Evolutionary conservation across 176 grass and related monocot genomes (phyloP), one percentile per base, ranked within the genome.

Genomic region (Saccharum officinarum): DNA sequence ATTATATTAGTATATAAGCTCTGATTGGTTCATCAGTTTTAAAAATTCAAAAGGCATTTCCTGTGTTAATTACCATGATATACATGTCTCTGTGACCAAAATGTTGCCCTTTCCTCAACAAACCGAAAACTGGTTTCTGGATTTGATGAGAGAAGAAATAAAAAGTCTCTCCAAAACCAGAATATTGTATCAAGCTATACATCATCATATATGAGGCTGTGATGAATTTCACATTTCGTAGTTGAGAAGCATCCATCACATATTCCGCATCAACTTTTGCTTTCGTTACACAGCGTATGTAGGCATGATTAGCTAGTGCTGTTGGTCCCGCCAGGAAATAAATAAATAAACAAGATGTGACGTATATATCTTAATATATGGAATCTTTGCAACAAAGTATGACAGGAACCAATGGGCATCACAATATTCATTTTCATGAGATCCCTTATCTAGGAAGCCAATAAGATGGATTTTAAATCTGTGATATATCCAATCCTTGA

Each of bases 331-430:
- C 26, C n/a, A 8, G 41, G 6, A 46, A 72, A 46, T 72, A 26
- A 28, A 13, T 28, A 16, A 73, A 73, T 28, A 28, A 73, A 28
- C 41, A 40, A 42, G 70, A 73, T 46, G 70, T 73, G 70, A 46
- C 41, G 16, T 41, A 41, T 9, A 13, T 49, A 45, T 46, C n/a
- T 47, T 73, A 30, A 49, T 73, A 9, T 7, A 45, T 26, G n/a
- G 30, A 63, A 63, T 54, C 73, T 83, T 83, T 64, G 80, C 52
- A 31, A 49, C 1, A 16, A 78, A 83, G 15, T 37, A 83, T 3
- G 9, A 15, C 62, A 64, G 30, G 38, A 80, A 55, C 31, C 31
- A 15, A 39, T 55, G 52, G 17, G 44, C 23, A 41, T 7, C 16
- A 62, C 22, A 70, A 47, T 30, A 16, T 39, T 28, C 37, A 52